Conservation (phyloP, 305 asterid species). For the Stenogyne calaminthoides region DNA sequence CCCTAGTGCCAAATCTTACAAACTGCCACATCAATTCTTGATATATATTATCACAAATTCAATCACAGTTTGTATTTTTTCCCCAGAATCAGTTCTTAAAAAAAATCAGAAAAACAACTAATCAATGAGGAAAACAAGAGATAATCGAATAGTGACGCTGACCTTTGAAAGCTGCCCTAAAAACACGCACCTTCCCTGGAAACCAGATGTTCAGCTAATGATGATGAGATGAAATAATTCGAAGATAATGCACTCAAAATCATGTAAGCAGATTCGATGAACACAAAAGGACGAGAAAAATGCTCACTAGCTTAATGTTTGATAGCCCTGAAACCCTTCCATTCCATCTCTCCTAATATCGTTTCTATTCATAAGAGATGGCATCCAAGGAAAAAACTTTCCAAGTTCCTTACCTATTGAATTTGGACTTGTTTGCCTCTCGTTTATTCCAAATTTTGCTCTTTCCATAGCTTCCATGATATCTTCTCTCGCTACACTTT, state of each 20-base stretch:
- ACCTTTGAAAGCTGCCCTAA: constrained; percentile 8
- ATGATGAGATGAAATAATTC: constrained; percentile 8
- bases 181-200: neutral
- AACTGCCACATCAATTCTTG: neutral
- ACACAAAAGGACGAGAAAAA: neutral
- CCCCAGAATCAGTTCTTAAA: neutral
- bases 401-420: constrained; percentile 70
- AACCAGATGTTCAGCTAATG: constrained; percentile 8
- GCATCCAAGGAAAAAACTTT: constrained; percentile 92
- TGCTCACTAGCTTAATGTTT: constrained; percentile 67
- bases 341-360: constrained; percentile 47
- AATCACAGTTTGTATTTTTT: neutral
- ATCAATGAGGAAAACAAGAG: neutral
- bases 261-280: constrained; percentile 12
- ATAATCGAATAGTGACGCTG: neutral
- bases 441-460: constrained; percentile 83
- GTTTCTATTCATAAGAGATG: constrained; percentile 58
- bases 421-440: constrained; percentile 44
- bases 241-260: constrained; percentile 17
- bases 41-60: neutral
- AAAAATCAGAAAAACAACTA: neutral
- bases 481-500: constrained; percentile 79
- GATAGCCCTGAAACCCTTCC: constrained; percentile 67
- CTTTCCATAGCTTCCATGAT: constrained; percentile 92
- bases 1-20: neutral